These are phyloP conservation scores for Trichoderma lentiforme DNA, from an alignment of 2,329 filamentous ascomycete species.

Conservation along the genomic window DNA sequence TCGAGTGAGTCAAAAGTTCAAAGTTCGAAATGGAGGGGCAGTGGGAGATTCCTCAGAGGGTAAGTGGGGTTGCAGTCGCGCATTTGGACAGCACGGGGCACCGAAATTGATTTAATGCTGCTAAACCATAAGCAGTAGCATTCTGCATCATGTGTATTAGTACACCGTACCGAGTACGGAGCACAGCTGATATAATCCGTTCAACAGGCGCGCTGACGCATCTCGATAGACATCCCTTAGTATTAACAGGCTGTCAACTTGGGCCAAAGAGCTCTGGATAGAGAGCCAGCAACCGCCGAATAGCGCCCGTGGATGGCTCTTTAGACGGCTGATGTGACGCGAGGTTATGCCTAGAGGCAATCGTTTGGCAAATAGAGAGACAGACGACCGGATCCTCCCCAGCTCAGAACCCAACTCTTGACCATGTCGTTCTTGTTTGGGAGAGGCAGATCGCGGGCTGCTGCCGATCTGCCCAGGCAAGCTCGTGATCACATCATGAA, in stretches of 20 bases:
- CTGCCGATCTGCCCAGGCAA: conserved; percentile 54
- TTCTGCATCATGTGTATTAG: not conserved
- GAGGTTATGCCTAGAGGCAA: conserved; percentile 7
- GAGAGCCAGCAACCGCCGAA: not conserved
- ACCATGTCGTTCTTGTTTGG: conserved; percentile 56
- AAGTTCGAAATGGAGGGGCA: conserved; percentile 3
- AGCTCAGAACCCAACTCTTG: not conserved
- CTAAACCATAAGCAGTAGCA: not conserved
- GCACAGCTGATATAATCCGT: conserved; percentile 6
- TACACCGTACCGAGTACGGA: not conserved
- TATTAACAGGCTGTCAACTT: conserved; percentile 15
- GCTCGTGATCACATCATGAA: conserved; percentile 53
- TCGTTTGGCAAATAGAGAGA: not conserved
- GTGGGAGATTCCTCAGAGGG: not conserved
- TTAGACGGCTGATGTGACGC: not conserved
- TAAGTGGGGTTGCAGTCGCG: conserved; percentile 6
- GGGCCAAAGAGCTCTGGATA: not conserved
- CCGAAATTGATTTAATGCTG: not conserved
- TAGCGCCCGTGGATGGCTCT: not conserved
- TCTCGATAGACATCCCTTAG: conserved; percentile 1
- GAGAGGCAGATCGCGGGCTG: conserved; percentile 49
- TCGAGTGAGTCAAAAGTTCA: conserved; percentile 13
- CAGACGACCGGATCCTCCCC: not conserved
- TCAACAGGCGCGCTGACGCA: conserved; percentile 8
- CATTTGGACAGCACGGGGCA: not conserved